phyloP scores from a whole-genome alignment of 2,329 filamentous ascomycete genomes.

The Beauveria varroae region DNA sequence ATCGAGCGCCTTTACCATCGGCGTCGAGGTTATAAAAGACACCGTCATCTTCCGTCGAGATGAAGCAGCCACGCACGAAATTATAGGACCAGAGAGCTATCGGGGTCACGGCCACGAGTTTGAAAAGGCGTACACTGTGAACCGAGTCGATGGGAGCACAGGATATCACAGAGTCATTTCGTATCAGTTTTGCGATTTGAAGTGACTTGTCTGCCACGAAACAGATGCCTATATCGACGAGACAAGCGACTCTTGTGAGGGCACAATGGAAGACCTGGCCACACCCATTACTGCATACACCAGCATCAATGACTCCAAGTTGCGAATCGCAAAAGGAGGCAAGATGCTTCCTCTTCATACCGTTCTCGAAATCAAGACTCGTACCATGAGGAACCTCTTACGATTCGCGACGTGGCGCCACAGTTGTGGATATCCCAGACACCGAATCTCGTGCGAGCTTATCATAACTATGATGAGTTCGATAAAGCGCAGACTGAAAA shows the following conservation, averaged over 20 bases:
- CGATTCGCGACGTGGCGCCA: slow-evolving; percentile 26
- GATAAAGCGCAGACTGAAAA: slow-evolving; percentile 26
- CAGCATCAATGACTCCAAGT: slow-evolving; percentile 16
- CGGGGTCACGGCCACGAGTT: slow-evolving; percentile 37
- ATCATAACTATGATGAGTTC: slow-evolving; percentile 32
- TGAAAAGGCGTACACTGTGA: slow-evolving; percentile 34
- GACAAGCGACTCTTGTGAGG: neutral
- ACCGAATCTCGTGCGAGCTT: slow-evolving; percentile 37
- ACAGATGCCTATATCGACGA: slow-evolving; percentile 32
- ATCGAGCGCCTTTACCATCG: slow-evolving; percentile 32
- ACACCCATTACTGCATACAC: neutral
- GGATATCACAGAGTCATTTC: slow-evolving; percentile 39
- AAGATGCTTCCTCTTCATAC: slow-evolving; percentile 24
- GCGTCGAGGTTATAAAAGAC: slow-evolving; percentile 28
- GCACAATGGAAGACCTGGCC: neutral
- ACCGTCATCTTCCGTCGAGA: slow-evolving; percentile 32
- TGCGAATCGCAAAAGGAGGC: slow-evolving; percentile 26
- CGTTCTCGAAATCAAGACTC: slow-evolving; percentile 39
- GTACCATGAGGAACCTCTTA: slow-evolving; percentile 25
- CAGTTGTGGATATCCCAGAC: slow-evolving; percentile 42
- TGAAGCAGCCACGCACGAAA: slow-evolving; percentile 21
- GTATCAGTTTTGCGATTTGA: slow-evolving; percentile 34
- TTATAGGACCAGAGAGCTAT: slow-evolving; percentile 28
- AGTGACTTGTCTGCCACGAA: slow-evolving; percentile 35
- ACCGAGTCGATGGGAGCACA: slow-evolving; percentile 27